Conservation (phyloP, 495 filamentous ascomycete species). For the Penicillium silybi region DNA sequence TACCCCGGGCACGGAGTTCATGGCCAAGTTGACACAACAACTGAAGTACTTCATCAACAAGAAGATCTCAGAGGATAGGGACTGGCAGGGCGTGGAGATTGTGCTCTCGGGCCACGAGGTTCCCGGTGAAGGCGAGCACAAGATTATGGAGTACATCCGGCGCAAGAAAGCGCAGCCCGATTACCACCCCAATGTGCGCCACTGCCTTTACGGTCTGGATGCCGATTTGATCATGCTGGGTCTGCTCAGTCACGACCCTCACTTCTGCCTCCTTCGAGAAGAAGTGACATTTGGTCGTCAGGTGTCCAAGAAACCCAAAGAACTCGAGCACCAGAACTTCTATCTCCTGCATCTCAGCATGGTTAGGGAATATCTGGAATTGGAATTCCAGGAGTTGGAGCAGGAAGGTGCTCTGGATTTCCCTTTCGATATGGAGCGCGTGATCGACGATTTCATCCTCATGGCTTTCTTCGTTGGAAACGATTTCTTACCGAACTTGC, state of each 20-base stretch:
- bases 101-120: constrained; percentile 97
- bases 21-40: constrained; percentile 90
- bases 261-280: constrained; percentile 95
- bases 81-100: constrained; percentile 96
- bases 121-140: constrained; percentile 98
- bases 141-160: constrained; percentile 99
- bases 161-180: constrained; percentile 89
- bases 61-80: constrained; percentile 92
- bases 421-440: constrained; percentile 87
- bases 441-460: constrained; percentile 99
- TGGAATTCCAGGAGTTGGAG: constrained; percentile 94
- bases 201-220: constrained; percentile 96
- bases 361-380: constrained; percentile 91
- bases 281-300: constrained; percentile 95
- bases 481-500: constrained; percentile 96
- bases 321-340: constrained; percentile 98
- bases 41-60: constrained; percentile 98
- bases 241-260: constrained; percentile 92
- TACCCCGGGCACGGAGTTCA: constrained; percentile 96
- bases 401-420: constrained; percentile 70
- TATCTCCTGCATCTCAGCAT: constrained; percentile 96
- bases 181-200: constrained; percentile 93
- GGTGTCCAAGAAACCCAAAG: constrained; percentile 81
- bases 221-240: constrained; percentile 99
- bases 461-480: constrained; percentile 99